phyloP scores from a whole-genome alignment of 495 filamentous ascomycete species.

The Chaetomidium leptoderma region DNA sequence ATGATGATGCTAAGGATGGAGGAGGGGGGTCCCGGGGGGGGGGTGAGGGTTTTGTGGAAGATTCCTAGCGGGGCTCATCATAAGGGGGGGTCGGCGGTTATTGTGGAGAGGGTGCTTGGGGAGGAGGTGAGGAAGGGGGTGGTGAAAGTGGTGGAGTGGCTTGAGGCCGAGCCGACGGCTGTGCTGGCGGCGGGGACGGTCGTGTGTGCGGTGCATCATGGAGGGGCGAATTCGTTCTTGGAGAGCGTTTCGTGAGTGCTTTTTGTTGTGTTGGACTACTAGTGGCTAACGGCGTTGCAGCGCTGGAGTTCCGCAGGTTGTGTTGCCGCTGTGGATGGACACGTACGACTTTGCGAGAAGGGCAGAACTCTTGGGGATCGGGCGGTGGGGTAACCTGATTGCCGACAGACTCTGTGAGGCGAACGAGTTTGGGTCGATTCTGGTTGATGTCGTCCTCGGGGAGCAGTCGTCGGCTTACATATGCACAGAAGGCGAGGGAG shows the following conservation, averaged over 20 bases:
- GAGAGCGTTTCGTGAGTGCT: slow-evolving; percentile 11
- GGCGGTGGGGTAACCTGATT: slow-evolving; percentile 43
- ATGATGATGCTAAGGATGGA: not conserved
- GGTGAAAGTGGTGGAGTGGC: not conserved
- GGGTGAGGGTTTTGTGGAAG: slow-evolving; percentile 47
- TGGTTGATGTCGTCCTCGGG: slow-evolving; percentile 27
- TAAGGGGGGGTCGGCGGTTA: too few species aligned
- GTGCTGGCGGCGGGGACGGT: slow-evolving; percentile 38
- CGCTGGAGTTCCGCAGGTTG: slow-evolving; percentile 47
- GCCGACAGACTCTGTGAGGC: slow-evolving; percentile 13
- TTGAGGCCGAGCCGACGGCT: slow-evolving; percentile 36
- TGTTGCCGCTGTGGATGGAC: slow-evolving; percentile 53
- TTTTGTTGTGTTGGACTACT: slow-evolving; percentile 9
- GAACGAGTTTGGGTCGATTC: slow-evolving; percentile 18
- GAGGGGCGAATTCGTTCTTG: slow-evolving; percentile 43
- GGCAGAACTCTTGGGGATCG: slow-evolving; percentile 49
- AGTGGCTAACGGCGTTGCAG: slow-evolving; percentile 22
- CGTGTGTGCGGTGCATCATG: slow-evolving; percentile 42
- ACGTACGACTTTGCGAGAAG: slow-evolving; percentile 51
- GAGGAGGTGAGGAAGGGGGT: not conserved
- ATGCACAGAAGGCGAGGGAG: slow-evolving; percentile 19
- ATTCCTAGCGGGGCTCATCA: slow-evolving; percentile 17
- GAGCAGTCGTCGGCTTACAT: slow-evolving; percentile 14
- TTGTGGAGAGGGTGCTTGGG: not conserved
- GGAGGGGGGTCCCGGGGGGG: not conserved